Conservation (phyloP, 805 yeast species). For the Teunomyces cretensis region DNA sequence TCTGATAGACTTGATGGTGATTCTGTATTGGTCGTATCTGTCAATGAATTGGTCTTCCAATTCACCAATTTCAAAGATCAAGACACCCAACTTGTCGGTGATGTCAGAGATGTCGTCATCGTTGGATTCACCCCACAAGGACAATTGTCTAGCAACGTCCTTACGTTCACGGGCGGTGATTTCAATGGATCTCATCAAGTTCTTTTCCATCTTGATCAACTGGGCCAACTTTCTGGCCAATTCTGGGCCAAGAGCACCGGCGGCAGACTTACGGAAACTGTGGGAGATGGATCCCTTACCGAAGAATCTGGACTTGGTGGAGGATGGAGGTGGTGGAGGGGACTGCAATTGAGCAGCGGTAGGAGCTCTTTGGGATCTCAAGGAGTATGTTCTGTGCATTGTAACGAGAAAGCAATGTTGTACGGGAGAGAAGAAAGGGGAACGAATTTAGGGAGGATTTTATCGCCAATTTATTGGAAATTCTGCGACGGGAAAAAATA, state of each 20-base stretch:
- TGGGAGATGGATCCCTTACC: conserved; percentile 72
- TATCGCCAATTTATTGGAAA: conserved; percentile 4
- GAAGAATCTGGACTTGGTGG: conserved; percentile 71
- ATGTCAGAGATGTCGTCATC: conserved; percentile 97
- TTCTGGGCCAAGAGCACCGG: conserved; percentile 94
- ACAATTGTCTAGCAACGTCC: conserved; percentile 95
- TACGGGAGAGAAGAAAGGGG: conserved; percentile 5
- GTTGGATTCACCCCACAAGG: conserved; percentile 96
- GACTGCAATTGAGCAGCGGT: conserved; percentile 77
- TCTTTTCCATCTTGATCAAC: conserved; percentile 94
- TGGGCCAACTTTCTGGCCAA: conserved; percentile 88
- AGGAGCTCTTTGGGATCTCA: conserved; percentile 77
- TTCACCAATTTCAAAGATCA: conserved; percentile 95
- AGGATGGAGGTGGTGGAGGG: conserved; percentile 79
- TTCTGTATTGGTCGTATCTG: conserved; percentile 96
- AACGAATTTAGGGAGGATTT: conserved; percentile 1
- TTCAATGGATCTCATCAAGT: conserved; percentile 91
- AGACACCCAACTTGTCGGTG: conserved; percentile 95
- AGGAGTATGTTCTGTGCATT: conserved; percentile 85
- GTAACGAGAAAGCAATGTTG: conserved; percentile 9
- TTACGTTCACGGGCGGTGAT: conserved; percentile 90
- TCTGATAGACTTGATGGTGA: conserved; percentile 90
- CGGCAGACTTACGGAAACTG: conserved; percentile 74
- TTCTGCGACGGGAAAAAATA: conserved; percentile 3
- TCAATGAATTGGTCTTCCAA: conserved; percentile 97